Evolutionary conservation across 495 filamentous ascomycete genomes (phyloP).

Genomic region (Clavariopsis aquatica): DNA sequence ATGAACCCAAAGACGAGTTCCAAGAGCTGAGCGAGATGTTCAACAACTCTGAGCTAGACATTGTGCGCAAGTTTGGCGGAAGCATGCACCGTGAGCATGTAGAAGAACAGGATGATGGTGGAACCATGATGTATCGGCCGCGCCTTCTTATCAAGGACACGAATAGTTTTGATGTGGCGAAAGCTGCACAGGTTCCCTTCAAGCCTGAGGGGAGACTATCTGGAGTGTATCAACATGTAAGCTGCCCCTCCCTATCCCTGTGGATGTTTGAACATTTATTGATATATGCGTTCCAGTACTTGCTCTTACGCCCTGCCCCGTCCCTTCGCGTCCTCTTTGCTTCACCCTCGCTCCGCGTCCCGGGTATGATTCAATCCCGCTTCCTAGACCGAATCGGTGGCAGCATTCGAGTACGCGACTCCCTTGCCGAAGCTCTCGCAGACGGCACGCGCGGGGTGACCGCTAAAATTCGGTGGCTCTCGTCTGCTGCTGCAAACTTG

Average conservation of each 20-base stretch:
- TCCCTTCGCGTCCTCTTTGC: conserved; percentile 66
- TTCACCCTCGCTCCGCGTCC: conserved; percentile 63
- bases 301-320: conserved; percentile 63
- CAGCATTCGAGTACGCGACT: conserved; percentile 52
- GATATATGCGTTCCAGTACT: conserved; percentile 49
- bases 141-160: conserved; percentile 44
- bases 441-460: conserved; percentile 58
- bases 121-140: conserved; percentile 45
- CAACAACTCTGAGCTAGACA: conserved; percentile 60
- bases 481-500: conserved; percentile 42
- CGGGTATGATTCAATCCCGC: conserved; percentile 63
- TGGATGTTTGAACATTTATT: background rate
- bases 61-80: conserved; percentile 57
- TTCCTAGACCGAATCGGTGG: conserved; percentile 65
- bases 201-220: conserved; percentile 41
- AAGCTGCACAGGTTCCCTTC: conserved; percentile 6
- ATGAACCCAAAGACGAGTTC: conserved; percentile 52
- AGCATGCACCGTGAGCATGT: conserved; percentile 56
- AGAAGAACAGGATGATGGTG: conserved; percentile 47
- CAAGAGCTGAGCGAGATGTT: conserved; percentile 64
- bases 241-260: conserved; percentile 9
- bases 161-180: conserved; percentile 34
- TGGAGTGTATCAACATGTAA: conserved; percentile 50
- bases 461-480: conserved; percentile 60
- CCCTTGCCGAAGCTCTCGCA: conserved; percentile 56